phyloP scores from a whole-genome alignment of 257 asterid species.

The Gentiana dahurica region DNA sequence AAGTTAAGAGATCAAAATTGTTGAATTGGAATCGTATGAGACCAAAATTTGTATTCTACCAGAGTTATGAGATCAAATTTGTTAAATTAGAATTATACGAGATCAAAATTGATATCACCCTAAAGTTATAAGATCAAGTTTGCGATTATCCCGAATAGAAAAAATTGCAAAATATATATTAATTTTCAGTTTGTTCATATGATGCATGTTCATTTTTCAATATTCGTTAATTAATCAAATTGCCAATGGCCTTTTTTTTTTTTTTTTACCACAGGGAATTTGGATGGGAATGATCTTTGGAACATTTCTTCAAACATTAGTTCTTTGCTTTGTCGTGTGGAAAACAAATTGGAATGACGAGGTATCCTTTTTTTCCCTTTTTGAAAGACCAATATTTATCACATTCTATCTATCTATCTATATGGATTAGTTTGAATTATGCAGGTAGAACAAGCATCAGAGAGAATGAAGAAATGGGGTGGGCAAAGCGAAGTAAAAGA shows the following conservation, averaged over 20 bases:
- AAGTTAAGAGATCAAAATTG: background rate
- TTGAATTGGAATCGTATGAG: background rate
- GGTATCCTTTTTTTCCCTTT: constrained; percentile 24
- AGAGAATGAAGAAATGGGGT: constrained; percentile 68
- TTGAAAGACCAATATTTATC: background rate
- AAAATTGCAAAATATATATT: no score
- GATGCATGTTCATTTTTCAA: no score
- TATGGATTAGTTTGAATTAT: constrained; percentile 1
- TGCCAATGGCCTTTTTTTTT: background rate
- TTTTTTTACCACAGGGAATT: constrained; percentile 43
- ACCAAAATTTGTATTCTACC: no score
- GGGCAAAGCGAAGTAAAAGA: constrained; percentile 23
- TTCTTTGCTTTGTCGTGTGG: constrained; percentile 60
- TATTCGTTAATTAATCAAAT: background rate
- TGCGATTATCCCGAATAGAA: no score
- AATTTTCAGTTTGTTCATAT: no score
- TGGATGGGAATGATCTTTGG: constrained; percentile 99
- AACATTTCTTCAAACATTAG: constrained; percentile 65
- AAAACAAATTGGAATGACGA: constrained; percentile 82
- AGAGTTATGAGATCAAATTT: no score
- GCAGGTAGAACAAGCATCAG: constrained; percentile 83
- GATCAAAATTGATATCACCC: no score
- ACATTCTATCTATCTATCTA: background rate
- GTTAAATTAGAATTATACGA: no score
- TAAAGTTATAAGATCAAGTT: no score